Percentiles rank a stretch among this genome's conserved stretches.
Conservation (phyloP, 352 stramenopile genomes). For the Phytophthora megakarya region DNA sequence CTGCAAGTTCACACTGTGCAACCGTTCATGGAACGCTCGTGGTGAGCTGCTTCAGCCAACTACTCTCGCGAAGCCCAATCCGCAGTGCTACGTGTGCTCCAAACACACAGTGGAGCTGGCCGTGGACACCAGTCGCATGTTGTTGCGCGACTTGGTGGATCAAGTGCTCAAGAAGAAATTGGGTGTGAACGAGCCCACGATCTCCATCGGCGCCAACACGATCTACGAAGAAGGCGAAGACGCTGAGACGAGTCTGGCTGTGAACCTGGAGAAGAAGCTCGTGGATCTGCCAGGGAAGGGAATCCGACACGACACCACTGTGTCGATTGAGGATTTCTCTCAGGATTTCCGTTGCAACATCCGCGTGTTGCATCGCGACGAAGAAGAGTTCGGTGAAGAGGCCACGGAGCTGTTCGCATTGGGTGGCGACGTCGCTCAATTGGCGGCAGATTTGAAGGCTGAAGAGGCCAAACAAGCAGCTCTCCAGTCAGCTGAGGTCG, state of each 20-base stretch:
- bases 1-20: conserved; percentile 95
- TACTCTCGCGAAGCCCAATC: conserved; percentile 89
- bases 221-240: conserved; percentile 97
- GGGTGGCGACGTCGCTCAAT: conserved; percentile 66
- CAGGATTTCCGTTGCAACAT: conserved; percentile 93
- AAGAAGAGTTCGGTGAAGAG: conserved; percentile 67
- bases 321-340: conserved; percentile 96
- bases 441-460: conserved; percentile 50
- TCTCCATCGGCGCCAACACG: conserved; percentile 86
- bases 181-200: conserved; percentile 89
- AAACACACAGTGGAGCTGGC: conserved; percentile 92
- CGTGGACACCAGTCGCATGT: conserved; percentile 90
- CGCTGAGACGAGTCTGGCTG: conserved; percentile 72
- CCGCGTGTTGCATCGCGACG: conserved; percentile 72
- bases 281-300: conserved; percentile 91
- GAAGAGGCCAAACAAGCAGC: conserved; percentile 44
- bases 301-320: conserved; percentile 90
- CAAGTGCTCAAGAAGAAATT: conserved; percentile 87
- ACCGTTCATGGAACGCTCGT: conserved; percentile 90
- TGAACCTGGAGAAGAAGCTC: conserved; percentile 91
- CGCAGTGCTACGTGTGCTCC: conserved; percentile 96
- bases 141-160: conserved; percentile 76
- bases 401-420: conserved; percentile 78
- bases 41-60: conserved; percentile 93
- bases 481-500: conserved; percentile 24